A percentile compares a stretch with the other conserved stretches of the same genome.
These are phyloP conservation scores for Raphanus raphanistrum DNA, from an alignment of 345 rosid genomes.

Conservation along the genomic window DNA sequence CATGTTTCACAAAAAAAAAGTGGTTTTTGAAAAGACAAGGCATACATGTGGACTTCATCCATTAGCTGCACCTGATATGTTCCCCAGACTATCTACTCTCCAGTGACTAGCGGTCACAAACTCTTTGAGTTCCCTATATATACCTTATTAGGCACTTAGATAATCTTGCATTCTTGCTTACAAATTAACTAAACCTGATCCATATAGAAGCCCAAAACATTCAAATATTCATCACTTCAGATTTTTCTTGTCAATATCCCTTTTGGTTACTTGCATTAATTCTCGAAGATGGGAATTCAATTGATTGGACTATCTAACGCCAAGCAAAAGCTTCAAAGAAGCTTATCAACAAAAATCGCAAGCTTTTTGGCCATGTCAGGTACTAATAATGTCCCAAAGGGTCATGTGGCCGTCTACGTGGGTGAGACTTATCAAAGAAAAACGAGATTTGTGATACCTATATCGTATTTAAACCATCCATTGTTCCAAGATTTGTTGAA, in stretches of 20 bases:
- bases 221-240: slow-evolving; percentile 2
- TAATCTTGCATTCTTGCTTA: slow-evolving; percentile 1
- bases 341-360: slow-evolving; percentile 51
- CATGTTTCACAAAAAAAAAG: slow-evolving; percentile 34
- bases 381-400: slow-evolving; percentile 45
- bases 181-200: background rate
- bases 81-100: slow-evolving; percentile 31
- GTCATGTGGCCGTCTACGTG: slow-evolving; percentile 43
- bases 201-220: slow-evolving; percentile 20
- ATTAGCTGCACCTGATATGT: slow-evolving; percentile 65
- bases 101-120: slow-evolving; percentile 20
- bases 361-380: slow-evolving; percentile 41
- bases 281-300: slow-evolving; percentile 54
- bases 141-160: slow-evolving; percentile 20
- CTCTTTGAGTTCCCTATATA: slow-evolving; percentile 35
- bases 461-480: slow-evolving; percentile 67
- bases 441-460: slow-evolving; percentile 69
- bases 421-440: slow-evolving; percentile 41
- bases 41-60: slow-evolving; percentile 62
- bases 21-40: slow-evolving; percentile 45
- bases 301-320: slow-evolving; percentile 58
- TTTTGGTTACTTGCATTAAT: background rate
- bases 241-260: background rate
- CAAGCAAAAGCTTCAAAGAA: slow-evolving; percentile 69
- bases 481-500: slow-evolving; percentile 57